Evolutionary conservation across 805 yeast species (phyloP), one percentile per base, ranked within the genome.

Genomic region (Nakazawaea wyomingensis): DNA sequence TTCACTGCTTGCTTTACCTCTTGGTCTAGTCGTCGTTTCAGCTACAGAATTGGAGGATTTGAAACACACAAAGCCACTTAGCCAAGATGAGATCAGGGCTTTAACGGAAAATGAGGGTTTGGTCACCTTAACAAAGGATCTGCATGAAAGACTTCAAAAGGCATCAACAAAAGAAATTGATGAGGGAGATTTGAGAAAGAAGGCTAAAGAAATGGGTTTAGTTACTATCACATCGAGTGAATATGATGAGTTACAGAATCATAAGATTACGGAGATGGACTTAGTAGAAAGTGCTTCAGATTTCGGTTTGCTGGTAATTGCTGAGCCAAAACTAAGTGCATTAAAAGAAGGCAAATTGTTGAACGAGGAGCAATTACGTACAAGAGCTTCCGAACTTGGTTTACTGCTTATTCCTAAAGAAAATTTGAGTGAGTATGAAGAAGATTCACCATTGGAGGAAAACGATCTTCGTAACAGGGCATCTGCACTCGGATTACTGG

Each of bases 51-150:
- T 13, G 18, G 31, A 21, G 6, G 3, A 14, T 10, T 26, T 31
- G 22, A 33, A 39, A 11, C 13, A 18, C 5, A 17, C 9, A 1
- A 37, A 19, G 2, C 24, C 11, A 21, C 7, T 21, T 13, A 36
- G 41, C 8, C 9, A 8, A 8, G 26, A 29, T 4, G 14, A 29
- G 4, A 14, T 36, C 13, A 11, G 20, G 11, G 10, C 27, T 26
- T 28, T 30, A 5, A 18, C 27, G 9, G 30, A 9, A 5, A 18
- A 19, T 26, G 31, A 27, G 14, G 64, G 61, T 11, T 38, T 53
- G 26, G 39, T 48, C 7, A 44, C 51, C 2, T 17, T 58, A 7
- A 40, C 55, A 10, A 43, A 41, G 16, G 46, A 43, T 11, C 54
- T 52, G 19, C 37, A 48, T 28, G 40, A 48, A n/a, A 33, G 36